These are phyloP conservation scores for Rhododendron henanense DNA, from an alignment of 148 eudicot species.

Conservation along the genomic window DNA sequence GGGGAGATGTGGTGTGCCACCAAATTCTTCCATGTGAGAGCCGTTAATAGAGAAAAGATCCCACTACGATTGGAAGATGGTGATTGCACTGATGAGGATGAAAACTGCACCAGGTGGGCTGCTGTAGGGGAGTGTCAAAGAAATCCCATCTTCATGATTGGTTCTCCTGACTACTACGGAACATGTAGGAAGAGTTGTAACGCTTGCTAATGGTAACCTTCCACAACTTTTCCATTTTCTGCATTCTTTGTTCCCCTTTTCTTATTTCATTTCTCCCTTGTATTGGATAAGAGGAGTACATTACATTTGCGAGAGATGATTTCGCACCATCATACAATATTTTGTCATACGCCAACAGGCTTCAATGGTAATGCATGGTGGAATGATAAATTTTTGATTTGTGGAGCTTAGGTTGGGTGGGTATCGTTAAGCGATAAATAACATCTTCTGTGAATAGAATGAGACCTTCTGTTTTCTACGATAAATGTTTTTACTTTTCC, in stretches of 20 bases:
- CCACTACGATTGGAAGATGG: constrained; percentile 20
- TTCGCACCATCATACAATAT: neutral
- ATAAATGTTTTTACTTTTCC: neutral
- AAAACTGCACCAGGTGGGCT: constrained; percentile 83
- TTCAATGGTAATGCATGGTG: neutral
- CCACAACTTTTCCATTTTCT: neutral
- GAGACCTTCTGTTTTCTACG: neutral
- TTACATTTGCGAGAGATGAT: neutral
- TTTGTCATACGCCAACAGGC: neutral
- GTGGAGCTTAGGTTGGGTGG: neutral
- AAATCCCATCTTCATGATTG: constrained; percentile 86
- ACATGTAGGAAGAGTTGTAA: constrained; percentile 93
- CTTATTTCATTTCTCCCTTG: neutral
- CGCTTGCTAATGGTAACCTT: constrained; percentile 46
- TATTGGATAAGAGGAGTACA: neutral
- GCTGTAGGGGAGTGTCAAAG: constrained; percentile 72
- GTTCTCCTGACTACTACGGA: constrained; percentile 91
- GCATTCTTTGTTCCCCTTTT: neutral
- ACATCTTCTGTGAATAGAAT: neutral
- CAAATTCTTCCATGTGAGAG: constrained; percentile 52
- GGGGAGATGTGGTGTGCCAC: constrained; percentile 85
- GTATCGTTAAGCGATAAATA: neutral
- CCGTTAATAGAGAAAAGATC: constrained; percentile 14
- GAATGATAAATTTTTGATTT: neutral
- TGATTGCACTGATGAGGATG: constrained; percentile 85